Evolutionary conservation across 1,284 basidiomycete genomes (phyloP).

Genomic region (Boletellus dicymbophilus): DNA sequence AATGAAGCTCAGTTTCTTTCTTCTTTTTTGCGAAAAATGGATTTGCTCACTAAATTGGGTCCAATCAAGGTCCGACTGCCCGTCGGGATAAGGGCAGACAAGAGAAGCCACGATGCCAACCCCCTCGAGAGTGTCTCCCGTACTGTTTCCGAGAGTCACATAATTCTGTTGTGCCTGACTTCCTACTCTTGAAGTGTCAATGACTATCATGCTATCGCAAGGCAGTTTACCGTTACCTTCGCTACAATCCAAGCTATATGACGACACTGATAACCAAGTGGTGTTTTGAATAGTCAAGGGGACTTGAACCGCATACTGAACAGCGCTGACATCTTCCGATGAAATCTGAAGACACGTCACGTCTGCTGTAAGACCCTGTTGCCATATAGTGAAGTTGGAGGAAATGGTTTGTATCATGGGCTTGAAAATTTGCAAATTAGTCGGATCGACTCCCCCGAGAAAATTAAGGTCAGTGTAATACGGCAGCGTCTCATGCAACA

Average conservation of each 20-base stretch:
- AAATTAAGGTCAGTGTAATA: background rate
- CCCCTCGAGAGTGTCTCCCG: background rate
- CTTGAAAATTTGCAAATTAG: background rate
- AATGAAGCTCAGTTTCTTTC: background rate
- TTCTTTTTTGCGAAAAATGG: background rate
- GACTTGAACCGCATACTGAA: background rate
- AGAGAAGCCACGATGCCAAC: conserved; percentile 8
- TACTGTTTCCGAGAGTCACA: no score
- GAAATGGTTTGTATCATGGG: background rate
- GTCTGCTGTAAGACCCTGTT: conserved; percentile 13
- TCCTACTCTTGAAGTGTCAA: background rate
- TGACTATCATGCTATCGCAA: no score
- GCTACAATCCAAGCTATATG: background rate
- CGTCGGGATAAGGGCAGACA: conserved; percentile 5
- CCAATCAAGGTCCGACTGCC: background rate
- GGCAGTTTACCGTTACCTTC: background rate
- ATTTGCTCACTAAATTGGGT: background rate
- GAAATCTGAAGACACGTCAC: conserved; percentile 1
- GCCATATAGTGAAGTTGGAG: conserved; percentile 6
- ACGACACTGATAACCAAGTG: background rate
- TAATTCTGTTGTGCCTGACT: background rate
- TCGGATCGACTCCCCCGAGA: background rate
- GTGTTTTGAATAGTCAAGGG: background rate
- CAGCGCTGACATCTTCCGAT: no score
- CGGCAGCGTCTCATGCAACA: no score